Evolutionary conservation across 208 protist genomes (phyloP), one percentile per base, ranked within the genome.

Genomic region (Acanthamoeba castellanii): DNA sequence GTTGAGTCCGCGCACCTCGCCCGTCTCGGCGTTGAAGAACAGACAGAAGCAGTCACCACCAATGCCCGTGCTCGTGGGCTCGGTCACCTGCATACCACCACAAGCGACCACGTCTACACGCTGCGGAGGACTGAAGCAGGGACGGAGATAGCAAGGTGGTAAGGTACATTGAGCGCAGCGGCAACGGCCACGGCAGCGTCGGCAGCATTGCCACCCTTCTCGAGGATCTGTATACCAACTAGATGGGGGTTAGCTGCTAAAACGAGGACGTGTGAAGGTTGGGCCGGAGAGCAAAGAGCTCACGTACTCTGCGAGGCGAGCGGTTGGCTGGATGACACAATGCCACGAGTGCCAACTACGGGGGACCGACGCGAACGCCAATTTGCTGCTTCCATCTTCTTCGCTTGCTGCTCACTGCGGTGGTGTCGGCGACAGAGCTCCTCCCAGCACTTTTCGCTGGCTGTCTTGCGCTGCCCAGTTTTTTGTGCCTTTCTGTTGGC

Each of bases 1-100:
- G 81, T 97, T 97, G 27, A 98, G 92, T 22, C 91, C 97, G 27
- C 13, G 55, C 22, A 98, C 95, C 18, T 61, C 90, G 27, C 95
- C 74, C 0, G 55, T 95, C 18, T 76, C 91, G 2, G 66, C 85
- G 81, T 96, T 78, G 64, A 87, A 98, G 89, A 94, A 97, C 9
- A 98, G 90, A 8, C 78, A 88, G 90, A 98, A 98, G 27, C 50
- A 82, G 68, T 98, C 97, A 30, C 97, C 97, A 32, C 97, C 97
- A 9, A 98, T 95, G 20, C 97, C 97, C n/a, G 97, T 98, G 59
- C 68, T 94, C 25, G 94, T 93, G 3, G 96, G 95, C 90, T 97
- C 96, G 14, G 90, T 66, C 30, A 96, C 95, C 76, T 88, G 37
- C n/a, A 55, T n/a, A n/a, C n/a, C 8, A 52, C 0, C 25, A 90